Conservation (phyloP, 768 basidiomycete species). For the Rhodotorula kratochvilovae region DNA sequence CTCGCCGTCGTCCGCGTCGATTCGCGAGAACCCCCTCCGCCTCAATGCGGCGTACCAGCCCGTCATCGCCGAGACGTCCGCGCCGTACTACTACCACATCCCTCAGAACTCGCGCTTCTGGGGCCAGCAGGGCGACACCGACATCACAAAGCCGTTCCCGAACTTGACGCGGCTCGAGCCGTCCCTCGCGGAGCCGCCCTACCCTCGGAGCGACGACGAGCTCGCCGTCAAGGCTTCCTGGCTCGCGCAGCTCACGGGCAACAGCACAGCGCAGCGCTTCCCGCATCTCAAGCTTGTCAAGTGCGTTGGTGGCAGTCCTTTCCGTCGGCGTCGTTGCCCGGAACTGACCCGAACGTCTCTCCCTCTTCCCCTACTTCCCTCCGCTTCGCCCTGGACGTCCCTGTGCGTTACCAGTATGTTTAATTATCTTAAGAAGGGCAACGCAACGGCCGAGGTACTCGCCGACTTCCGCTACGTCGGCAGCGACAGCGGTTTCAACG, state of each 20-base stretch:
- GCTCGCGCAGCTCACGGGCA: slow-evolving; percentile 29
- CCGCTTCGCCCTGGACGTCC: too few species aligned
- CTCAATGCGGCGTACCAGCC: slow-evolving; percentile 20
- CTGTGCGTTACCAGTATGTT: neutral
- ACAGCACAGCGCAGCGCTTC: slow-evolving; percentile 24
- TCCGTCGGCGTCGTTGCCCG: too few species aligned
- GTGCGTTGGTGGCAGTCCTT: neutral
- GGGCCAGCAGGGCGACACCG: slow-evolving; percentile 23
- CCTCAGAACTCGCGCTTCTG: slow-evolving; percentile 10
- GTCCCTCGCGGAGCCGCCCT: slow-evolving; percentile 9
- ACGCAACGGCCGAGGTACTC: slow-evolving; percentile 8
- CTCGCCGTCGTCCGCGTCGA: neutral
- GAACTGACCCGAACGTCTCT: neutral
- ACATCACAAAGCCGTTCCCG: slow-evolving; percentile 17
- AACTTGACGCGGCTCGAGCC: slow-evolving; percentile 15
- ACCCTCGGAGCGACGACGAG: slow-evolving; percentile 23
- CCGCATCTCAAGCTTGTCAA: slow-evolving; percentile 20
- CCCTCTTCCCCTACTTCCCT: neutral
- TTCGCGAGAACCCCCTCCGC: slow-evolving; percentile 11
- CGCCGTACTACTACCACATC: slow-evolving; percentile 34
- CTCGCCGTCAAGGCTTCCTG: slow-evolving; percentile 33
- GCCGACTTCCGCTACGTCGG: slow-evolving; percentile 27
- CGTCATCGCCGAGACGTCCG: slow-evolving; percentile 31
- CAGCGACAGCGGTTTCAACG: slow-evolving; percentile 12
- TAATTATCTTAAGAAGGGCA: slow-evolving; percentile 32